A percentile compares a stretch with the other conserved stretches of the same genome.
Conservation (phyloP, 345 rosid species). For the Rhizophora mangle region DNA sequence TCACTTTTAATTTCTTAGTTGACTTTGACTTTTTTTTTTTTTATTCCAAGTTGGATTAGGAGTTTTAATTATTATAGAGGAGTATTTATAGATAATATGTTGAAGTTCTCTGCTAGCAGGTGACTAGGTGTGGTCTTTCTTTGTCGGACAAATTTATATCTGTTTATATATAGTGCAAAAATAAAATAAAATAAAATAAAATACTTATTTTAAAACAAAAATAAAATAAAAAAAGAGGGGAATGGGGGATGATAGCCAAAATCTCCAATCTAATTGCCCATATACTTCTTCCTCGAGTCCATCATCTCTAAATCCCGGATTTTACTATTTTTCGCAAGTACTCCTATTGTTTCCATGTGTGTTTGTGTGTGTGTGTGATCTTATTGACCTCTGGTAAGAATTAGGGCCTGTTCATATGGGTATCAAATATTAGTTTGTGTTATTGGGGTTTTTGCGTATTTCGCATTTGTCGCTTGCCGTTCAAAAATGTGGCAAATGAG, state of each 20-base stretch:
- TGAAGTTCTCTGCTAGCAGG: conserved; percentile 8
- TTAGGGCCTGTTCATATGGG: no score
- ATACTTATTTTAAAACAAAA: not conserved
- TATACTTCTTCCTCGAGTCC: not conserved
- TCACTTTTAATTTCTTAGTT: conserved; percentile 17
- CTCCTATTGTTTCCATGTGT: not conserved
- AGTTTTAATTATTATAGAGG: conserved; percentile 11
- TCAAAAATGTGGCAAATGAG: no score
- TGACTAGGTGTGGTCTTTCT: conserved; percentile 26
- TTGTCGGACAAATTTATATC: conserved; percentile 46
- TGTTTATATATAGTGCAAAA: conserved; percentile 41
- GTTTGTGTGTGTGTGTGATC: no score
- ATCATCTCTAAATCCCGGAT: no score
- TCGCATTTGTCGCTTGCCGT: no score
- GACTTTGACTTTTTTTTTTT: not conserved
- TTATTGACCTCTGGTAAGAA: no score
- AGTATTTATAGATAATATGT: conserved; percentile 46
- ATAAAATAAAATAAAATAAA: conserved; percentile 24
- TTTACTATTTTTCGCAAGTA: not conserved
- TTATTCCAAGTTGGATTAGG: conserved; percentile 41
- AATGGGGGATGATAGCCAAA: no score
- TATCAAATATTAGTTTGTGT: no score
- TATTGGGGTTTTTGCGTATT: no score
- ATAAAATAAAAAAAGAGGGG: not conserved
- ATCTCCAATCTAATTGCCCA: conserved; percentile 15